Base-by-base conservation (phyloP, 2,329 filamentous ascomycete genomes). In the Aspergillus fumigatus region DNA sequence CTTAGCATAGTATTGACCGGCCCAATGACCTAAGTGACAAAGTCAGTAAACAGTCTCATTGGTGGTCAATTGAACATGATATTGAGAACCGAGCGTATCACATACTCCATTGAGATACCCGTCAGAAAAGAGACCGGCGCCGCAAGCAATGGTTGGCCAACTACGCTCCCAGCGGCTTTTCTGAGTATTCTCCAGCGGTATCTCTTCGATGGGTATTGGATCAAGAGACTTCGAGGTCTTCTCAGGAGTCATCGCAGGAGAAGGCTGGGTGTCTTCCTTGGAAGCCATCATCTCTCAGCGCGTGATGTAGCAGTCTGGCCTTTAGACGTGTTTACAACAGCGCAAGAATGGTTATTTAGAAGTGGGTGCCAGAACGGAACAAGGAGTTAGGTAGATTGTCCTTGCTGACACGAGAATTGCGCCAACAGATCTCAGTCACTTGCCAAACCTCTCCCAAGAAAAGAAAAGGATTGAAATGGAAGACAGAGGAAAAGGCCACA, bases 41-140 rank as follows among this genome's bases (percentile, higher is more conserved):
- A 38, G 50, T 56, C 43, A 47, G 25, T 17, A 19, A n/a, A 29
- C 14, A 23, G 51, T 48, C 52, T 48, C 21, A 9, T 19, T 41
- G 29, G 27, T 26, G 35, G 48, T 38, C 45, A 25, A 41, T n/a
- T 21, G n/a, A 3, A 29, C 11, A 17, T 48, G 17, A 35, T 14
- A 43, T 10, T 14, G 9, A 26, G 48, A 48, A 25, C 17, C 47
- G 21, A 56, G 45, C 25, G 11, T 38, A 52, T 32, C 32, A 68
- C 76, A 65, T 76, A 91, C 89, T 67, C 90, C 91, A 75, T 96
- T 95, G 70, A 96, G 84, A 73, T 96, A 96, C 17, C 92, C 92
- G 73, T 96, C 92, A 25, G 88, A 92, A 75, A 96, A 96, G 1
- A 96, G 81, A 67, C 92, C 92, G 52, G 92, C 89, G 62, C 92